Percentiles rank a stretch among this genome's conserved stretches.
These are phyloP conservation scores for Phialophora verrucosa DNA, from an alignment of 2,329 filamentous ascomycete species.

Conservation along the genomic window DNA sequence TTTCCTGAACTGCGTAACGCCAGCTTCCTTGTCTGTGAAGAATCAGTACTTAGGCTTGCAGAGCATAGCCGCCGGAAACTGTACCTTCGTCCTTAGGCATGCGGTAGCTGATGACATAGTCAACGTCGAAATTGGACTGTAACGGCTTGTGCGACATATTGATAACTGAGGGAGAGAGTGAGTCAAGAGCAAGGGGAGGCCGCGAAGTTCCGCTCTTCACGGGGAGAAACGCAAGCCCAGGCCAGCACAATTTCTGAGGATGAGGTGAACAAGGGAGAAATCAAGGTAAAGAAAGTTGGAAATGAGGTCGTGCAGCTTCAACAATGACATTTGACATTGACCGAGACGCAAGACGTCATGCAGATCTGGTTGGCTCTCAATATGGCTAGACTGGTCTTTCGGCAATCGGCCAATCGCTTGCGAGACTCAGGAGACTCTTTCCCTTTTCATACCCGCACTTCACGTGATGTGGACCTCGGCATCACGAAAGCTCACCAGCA, in stretches of 20 bases:
- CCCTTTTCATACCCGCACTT: neutral
- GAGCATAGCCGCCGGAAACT: neutral
- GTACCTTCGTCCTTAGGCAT: constrained; percentile 66
- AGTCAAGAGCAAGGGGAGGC: neutral
- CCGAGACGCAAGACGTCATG: constrained; percentile 11
- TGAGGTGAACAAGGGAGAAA: neutral
- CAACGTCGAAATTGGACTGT: constrained; percentile 69
- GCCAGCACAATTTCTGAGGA: neutral
- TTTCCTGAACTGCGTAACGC: constrained; percentile 75
- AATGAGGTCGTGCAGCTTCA: constrained; percentile 6
- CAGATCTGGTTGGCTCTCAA: neutral
- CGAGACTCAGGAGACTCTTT: too few species aligned
- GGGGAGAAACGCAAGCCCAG: neutral
- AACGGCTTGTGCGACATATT: constrained; percentile 35
- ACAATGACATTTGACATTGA: constrained; percentile 5
- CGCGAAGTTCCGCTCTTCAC: neutral
- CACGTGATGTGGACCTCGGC: neutral
- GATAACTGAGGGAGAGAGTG: neutral
- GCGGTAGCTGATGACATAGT: constrained; percentile 85
- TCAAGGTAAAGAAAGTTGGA: constrained; percentile 12
- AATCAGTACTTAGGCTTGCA: constrained; percentile 24
- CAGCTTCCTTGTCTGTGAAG: constrained; percentile 67
- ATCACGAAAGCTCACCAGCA: neutral
- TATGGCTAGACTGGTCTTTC: neutral
- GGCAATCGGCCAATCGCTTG: neutral